phyloP scores from a whole-genome alignment of 2,329 filamentous ascomycete genomes.

The Phaeoacremonium minimum region DNA sequence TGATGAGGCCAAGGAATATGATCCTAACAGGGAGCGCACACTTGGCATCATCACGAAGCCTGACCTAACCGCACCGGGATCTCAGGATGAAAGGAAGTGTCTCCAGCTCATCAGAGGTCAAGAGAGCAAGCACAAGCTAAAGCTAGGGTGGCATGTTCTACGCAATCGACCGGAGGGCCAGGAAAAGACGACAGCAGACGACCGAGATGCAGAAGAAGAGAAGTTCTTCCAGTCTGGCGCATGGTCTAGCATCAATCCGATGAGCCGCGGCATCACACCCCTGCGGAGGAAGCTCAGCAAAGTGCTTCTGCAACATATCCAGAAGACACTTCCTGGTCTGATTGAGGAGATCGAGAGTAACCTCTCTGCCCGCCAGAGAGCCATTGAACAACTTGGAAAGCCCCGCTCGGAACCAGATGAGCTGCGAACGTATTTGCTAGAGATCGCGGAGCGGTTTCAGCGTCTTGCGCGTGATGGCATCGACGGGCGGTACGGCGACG shows the following conservation, averaged over 20 bases:
- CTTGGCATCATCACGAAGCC: constrained; percentile 55
- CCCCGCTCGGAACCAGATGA: constrained; percentile 19
- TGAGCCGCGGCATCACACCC: constrained; percentile 25
- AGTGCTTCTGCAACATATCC: constrained; percentile 25
- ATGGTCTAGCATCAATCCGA: constrained; percentile 20
- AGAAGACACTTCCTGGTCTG: constrained; percentile 19
- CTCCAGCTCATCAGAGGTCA: constrained; percentile 26
- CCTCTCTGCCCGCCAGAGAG: constrained; percentile 9
- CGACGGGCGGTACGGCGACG: constrained; percentile 32
- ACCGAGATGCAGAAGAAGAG: constrained; percentile 12
- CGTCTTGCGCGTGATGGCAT: constrained; percentile 29
- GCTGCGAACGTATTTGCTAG: constrained; percentile 24
- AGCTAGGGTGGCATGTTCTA: constrained; percentile 33
- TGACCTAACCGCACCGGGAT: constrained; percentile 27
- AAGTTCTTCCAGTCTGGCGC: constrained; percentile 12
- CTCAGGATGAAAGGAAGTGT: constrained; percentile 29
- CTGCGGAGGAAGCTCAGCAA: constrained; percentile 30
- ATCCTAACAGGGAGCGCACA: constrained; percentile 31
- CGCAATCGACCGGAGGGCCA: constrained; percentile 28
- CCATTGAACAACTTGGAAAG: constrained; percentile 16
- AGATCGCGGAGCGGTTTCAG: constrained; percentile 30
- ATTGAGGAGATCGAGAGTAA: constrained; percentile 18
- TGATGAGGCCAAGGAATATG: constrained; percentile 34
- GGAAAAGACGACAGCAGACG: constrained; percentile 5
- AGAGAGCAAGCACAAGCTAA: constrained; percentile 12